phyloP scores from a whole-genome alignment of 768 basidiomycete species.

The Lentinula edodes region DNA sequence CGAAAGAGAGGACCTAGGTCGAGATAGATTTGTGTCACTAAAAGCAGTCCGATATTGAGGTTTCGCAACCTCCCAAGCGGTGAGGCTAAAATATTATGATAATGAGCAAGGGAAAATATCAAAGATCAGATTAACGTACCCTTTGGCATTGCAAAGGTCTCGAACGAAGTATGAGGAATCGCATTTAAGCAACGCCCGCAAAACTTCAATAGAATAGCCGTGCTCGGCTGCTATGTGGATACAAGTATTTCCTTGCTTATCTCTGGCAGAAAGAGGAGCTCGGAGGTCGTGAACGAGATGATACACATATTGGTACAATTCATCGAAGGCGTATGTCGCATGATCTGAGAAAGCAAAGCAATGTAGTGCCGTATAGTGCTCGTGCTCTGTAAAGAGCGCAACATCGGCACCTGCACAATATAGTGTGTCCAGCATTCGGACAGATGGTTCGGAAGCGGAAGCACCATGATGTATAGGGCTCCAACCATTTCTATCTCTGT shows the following conservation, averaged over 20 bases:
- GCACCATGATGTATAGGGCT: constrained; percentile 69
- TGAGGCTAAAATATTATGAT: constrained; percentile 19
- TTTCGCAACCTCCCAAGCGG: constrained; percentile 61
- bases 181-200: constrained; percentile 60
- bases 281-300: constrained; percentile 68
- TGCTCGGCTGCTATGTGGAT: constrained; percentile 76
- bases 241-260: constrained; percentile 69
- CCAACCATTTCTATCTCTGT: constrained; percentile 65
- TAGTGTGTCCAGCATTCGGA: constrained; percentile 60
- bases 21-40: constrained; percentile 42
- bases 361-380: constrained; percentile 66
- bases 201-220: constrained; percentile 57
- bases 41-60: constrained; percentile 64
- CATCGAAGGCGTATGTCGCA: constrained; percentile 26
- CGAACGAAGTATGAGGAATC: constrained; percentile 52
- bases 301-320: constrained; percentile 52
- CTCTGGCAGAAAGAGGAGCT: constrained; percentile 61
- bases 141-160: constrained; percentile 63
- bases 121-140: constrained; percentile 37
- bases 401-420: constrained; percentile 76
- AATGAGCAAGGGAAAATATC: neutral
- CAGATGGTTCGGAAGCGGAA: constrained; percentile 46
- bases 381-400: constrained; percentile 57
- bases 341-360: constrained; percentile 46
- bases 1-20: constrained; percentile 50